Conservation (phyloP, 1,139 yeast species). For the Yamadazyma kanchanaburiensis region DNA sequence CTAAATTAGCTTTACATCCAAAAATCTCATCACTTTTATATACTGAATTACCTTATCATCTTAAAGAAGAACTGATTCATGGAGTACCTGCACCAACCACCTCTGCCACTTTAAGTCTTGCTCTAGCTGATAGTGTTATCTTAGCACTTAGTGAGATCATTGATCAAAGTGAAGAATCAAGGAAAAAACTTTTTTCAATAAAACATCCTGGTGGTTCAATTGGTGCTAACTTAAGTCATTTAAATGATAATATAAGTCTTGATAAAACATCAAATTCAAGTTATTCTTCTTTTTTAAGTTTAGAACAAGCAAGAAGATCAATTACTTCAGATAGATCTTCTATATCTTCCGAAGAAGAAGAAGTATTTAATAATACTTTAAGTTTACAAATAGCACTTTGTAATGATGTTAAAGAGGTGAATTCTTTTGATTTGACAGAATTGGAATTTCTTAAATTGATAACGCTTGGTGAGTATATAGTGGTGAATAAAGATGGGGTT, state of each 20-base stretch:
- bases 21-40: slow-evolving; percentile 51
- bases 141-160: slow-evolving; percentile 69
- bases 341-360: slow-evolving; percentile 23
- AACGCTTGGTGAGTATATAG: slow-evolving; percentile 27
- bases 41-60: slow-evolving; percentile 58
- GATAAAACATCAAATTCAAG: slow-evolving; percentile 12
- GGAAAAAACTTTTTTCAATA: slow-evolving; percentile 58
- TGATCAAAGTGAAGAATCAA: slow-evolving; percentile 49
- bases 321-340: slow-evolving; percentile 11
- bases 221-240: slow-evolving; percentile 52
- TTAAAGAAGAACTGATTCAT: slow-evolving; percentile 63
- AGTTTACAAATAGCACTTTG: background rate
- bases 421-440: slow-evolving; percentile 13
- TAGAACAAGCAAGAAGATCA: slow-evolving; percentile 20
- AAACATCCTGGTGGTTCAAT: slow-evolving; percentile 93
- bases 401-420: background rate
- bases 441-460: slow-evolving; percentile 26
- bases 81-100: slow-evolving; percentile 90
- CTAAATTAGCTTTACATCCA: slow-evolving; percentile 41
- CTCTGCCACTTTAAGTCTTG: slow-evolving; percentile 72
- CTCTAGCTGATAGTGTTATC: slow-evolving; percentile 76
- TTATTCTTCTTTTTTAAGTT: slow-evolving; percentile 27
- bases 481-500: slow-evolving; percentile 10
- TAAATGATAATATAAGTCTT: slow-evolving; percentile 23
- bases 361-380: slow-evolving; percentile 1